Base-by-base conservation (phyloP, 495 filamentous ascomycete genomes). In the Clavariopsis aquatica region DNA sequence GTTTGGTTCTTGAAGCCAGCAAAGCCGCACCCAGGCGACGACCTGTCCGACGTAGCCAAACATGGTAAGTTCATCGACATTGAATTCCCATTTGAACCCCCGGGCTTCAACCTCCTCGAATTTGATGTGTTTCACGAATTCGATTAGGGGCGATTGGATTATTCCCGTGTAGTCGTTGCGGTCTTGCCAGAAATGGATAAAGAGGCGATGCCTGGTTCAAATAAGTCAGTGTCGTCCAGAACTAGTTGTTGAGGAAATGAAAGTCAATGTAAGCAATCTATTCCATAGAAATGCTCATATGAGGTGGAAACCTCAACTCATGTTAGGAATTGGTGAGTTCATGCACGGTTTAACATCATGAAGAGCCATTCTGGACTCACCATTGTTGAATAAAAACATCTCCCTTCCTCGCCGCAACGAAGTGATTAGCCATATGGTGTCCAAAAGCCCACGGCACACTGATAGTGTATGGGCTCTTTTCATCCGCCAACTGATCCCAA, bases 401-500 rank as follows among this genome's bases (percentile, higher is more conserved):
- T 1, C 73, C 72, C 26, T 73, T 71, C 38, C 72, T 70, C 0
- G 72, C 62, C 6, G 76, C 74, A 29, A 80, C 70, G 62, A 79
- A 79, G 26, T 76, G 74, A 56, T 79, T 80, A n/a, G 72, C 57
- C 65, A 76, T 75, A 13, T 70, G 56, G 20, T 70, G 62, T 0
- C 64, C 67, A 24, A 70, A 71, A 56, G 76, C 65, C 53, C 70
- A 71, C 46, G 77, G 74, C 0, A 64, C 70, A 5, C 68, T 68
- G 47, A 79, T 69, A 49, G 73, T 72, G 60, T 74, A 78, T 1
- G 76, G 77, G 15, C 67, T 70, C 1, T 19, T 46, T 0, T 75
- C 71, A 52, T 79, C 77, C 51, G 72, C 75, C 52, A 80, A 71
- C 65, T 71, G 63, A 23, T 68, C 70, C 77, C 78, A 79, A 64